Conservation (phyloP, 257 asterid species). For the Petunia secreta region DNA sequence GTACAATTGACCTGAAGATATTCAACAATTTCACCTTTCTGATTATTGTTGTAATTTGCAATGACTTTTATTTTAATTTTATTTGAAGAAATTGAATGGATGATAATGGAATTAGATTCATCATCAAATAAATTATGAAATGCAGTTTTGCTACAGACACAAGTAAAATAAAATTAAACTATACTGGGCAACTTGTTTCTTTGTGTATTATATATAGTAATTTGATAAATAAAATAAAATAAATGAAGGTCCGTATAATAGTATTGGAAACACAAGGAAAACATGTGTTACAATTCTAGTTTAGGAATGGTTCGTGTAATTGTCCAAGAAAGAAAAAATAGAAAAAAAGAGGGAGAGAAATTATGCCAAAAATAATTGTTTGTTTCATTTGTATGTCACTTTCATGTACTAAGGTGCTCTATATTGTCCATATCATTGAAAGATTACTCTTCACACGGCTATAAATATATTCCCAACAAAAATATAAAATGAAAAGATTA, state of each 20-base stretch:
- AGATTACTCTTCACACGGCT: background rate
- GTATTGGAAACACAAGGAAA: background rate
- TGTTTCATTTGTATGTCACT: conserved; percentile 7
- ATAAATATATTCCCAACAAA: background rate
- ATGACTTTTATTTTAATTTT: background rate
- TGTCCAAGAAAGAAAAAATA: background rate
- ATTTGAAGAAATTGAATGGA: background rate
- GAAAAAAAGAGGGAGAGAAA: background rate
- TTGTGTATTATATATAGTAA: too few species aligned
- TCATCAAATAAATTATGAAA: too few species aligned
- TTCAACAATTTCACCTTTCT: too few species aligned
- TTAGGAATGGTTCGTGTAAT: background rate
- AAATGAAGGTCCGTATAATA: background rate
- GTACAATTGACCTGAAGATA: too few species aligned
- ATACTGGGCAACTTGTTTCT: background rate
- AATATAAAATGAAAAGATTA: background rate
- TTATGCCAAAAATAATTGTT: too few species aligned
- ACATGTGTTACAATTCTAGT: background rate
- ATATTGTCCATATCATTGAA: background rate
- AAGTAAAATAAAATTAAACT: background rate
- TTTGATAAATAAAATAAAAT: background rate
- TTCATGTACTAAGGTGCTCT: conserved; percentile 19
- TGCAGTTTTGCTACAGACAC: too few species aligned
- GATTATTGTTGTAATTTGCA: too few species aligned
- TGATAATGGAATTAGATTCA: background rate